Evolutionary conservation across 192 early-diverging fungal species (phyloP).

Genomic region (Coemansia nantahalensis): DNA sequence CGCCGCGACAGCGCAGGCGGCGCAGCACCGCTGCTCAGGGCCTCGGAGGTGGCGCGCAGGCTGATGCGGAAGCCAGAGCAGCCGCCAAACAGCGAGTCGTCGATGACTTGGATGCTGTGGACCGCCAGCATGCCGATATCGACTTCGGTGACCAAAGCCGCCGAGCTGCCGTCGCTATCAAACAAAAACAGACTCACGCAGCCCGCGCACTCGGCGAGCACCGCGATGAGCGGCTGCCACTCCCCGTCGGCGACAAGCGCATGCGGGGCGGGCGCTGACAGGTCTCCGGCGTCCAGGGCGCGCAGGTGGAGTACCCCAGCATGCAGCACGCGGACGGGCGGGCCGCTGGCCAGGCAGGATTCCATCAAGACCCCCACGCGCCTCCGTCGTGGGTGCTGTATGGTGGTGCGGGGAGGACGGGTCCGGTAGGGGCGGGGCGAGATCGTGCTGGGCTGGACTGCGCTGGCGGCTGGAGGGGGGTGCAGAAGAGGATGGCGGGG

Average conservation of each 20-base stretch:
- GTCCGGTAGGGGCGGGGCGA: too few species aligned
- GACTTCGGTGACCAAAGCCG: constrained; percentile 34
- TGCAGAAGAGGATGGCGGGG: too few species aligned
- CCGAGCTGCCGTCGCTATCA: constrained; percentile 25
- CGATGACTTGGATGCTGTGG: constrained; percentile 30
- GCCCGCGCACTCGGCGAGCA: constrained; percentile 27
- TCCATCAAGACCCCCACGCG: too few species aligned
- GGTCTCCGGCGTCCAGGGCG: constrained; percentile 12
- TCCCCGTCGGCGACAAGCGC: constrained; percentile 15
- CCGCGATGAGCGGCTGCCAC: constrained; percentile 39
- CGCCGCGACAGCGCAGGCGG: too few species aligned
- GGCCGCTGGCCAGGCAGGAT: background rate
- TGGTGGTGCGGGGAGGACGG: too few species aligned
- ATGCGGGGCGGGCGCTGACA: constrained; percentile 25
- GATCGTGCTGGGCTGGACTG: too few species aligned
- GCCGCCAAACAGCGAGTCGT: constrained; percentile 43
- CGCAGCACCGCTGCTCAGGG: background rate
- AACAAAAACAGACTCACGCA: constrained; percentile 35
- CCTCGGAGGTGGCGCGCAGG: background rate
- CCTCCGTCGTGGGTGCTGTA: too few species aligned
- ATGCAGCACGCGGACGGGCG: constrained; percentile 18
- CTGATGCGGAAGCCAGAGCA: constrained; percentile 31
- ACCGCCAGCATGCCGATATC: constrained; percentile 14
- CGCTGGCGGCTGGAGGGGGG: too few species aligned
- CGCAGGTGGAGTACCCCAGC: constrained; percentile 37